phyloP scores from a whole-genome alignment of 2,329 filamentous ascomycete genomes.

The Furcasterigmium furcatum region DNA sequence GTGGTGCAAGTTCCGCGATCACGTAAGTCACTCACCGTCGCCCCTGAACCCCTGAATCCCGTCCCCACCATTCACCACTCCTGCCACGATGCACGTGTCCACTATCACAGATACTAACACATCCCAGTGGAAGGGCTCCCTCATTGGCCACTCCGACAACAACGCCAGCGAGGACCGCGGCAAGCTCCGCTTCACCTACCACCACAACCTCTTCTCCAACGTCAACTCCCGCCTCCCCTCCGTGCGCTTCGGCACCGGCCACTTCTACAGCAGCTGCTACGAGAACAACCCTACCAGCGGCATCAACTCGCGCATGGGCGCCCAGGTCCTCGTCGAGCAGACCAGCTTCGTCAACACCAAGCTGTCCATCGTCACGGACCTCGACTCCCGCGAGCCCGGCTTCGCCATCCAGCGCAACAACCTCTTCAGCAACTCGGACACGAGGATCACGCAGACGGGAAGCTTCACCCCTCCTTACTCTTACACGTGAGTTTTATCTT shows the following conservation, averaged over 20 bases:
- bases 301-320: conserved; percentile 50
- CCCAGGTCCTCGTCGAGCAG: conserved; percentile 47
- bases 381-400: conserved; percentile 41
- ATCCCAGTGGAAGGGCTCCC: conserved; percentile 50
- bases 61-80: background rate
- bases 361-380: conserved; percentile 33
- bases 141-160: conserved; percentile 58
- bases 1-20: conserved; percentile 36
- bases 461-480: conserved; percentile 28
- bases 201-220: conserved; percentile 58
- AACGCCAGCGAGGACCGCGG: conserved; percentile 55
- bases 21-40: conserved; percentile 12
- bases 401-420: conserved; percentile 41
- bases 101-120: conserved; percentile 16
- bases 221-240: conserved; percentile 57
- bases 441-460: conserved; percentile 27
- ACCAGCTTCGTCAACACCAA: conserved; percentile 42
- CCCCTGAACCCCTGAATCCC: background rate
- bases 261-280: conserved; percentile 41
- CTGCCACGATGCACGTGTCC: conserved; percentile 1
- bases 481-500: conserved; percentile 24
- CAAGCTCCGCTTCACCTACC: conserved; percentile 55
- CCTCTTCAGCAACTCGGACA: conserved; percentile 33
- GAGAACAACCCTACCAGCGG: conserved; percentile 35
- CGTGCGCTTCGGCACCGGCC: conserved; percentile 58